A percentile compares a stretch with the other conserved stretches of the same genome.
phyloP scores from a whole-genome alignment of 352 stramenopile genomes.

The Globisporangium uncinulatum region DNA sequence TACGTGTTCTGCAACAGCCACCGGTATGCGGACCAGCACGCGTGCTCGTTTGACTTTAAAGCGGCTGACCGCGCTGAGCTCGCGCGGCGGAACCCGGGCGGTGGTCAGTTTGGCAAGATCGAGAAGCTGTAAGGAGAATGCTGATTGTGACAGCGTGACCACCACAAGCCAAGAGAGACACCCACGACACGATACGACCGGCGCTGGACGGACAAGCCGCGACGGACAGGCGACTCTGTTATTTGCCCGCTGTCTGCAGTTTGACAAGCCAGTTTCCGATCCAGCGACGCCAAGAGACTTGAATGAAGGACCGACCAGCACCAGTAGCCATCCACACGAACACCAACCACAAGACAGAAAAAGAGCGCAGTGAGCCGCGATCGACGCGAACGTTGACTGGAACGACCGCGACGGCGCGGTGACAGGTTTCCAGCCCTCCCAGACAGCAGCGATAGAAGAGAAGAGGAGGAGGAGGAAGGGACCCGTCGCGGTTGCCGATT shows the following conservation, averaged over 20 bases:
- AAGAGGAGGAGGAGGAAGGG: not conserved
- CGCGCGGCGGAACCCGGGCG: slow-evolving; percentile 71
- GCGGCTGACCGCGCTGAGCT: slow-evolving; percentile 65
- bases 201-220: not conserved
- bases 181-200: not conserved
- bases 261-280: not conserved
- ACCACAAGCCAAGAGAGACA: not conserved
- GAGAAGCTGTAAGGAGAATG: slow-evolving; percentile 66
- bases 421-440: not conserved
- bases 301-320: slow-evolving; percentile 4
- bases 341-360: not conserved
- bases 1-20: slow-evolving; percentile 86
- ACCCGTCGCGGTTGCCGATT: not conserved
- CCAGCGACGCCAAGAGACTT: slow-evolving; percentile 2
- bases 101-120: slow-evolving; percentile 80
- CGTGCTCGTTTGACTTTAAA: slow-evolving; percentile 86
- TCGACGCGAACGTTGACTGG: not conserved
- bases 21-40: slow-evolving; percentile 85
- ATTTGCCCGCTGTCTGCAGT: not conserved
- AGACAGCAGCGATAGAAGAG: not conserved
- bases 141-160: no score
- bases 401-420: no score
- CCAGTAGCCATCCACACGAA: no score
- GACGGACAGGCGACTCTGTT: not conserved
- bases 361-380: not conserved